Evolutionary conservation across 148 eudicot species (phyloP).

Genomic region (Linanthus parryae): DNA sequence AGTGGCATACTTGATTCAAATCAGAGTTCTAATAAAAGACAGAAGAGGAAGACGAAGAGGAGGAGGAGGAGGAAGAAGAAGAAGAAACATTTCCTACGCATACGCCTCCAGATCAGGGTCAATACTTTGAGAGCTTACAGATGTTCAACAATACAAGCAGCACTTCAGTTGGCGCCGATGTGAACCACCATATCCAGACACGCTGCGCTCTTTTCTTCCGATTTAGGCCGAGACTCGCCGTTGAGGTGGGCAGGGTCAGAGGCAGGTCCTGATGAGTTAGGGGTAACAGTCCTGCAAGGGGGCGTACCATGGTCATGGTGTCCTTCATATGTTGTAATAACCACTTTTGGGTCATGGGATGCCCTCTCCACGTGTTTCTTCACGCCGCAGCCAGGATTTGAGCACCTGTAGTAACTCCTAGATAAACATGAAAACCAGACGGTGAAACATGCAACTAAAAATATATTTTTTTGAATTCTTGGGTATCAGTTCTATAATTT

Average conservation of each 20-base stretch:
- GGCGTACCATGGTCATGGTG: conserved; percentile 62
- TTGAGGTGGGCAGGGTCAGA: conserved; percentile 18
- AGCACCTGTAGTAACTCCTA: conserved; percentile 97
- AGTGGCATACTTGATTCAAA: conserved; percentile 4
- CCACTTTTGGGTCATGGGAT: conserved; percentile 55
- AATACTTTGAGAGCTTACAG: conserved; percentile 3
- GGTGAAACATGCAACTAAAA: background rate
- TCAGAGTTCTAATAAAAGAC: background rate
- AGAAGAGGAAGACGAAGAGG: background rate
- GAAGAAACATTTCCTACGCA: background rate
- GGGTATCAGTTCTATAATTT: background rate
- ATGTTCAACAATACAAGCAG: conserved; percentile 13
- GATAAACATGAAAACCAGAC: no score
- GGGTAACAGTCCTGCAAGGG: conserved; percentile 45
- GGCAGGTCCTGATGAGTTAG: conserved; percentile 29
- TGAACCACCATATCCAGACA: conserved; percentile 27
- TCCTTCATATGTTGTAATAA: conserved; percentile 80
- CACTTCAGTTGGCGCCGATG: conserved; percentile 23
- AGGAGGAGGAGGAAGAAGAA: background rate
- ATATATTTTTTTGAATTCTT: background rate
- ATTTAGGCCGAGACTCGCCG: conserved; percentile 28
- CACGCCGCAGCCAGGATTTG: conserved; percentile 67
- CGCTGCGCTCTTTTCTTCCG: conserved; percentile 30
- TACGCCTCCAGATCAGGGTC: background rate
- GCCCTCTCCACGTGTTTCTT: conserved; percentile 92